Conservation (phyloP, 2,329 filamentous ascomycete genomes). For the Fusarium buxicola region DNA sequence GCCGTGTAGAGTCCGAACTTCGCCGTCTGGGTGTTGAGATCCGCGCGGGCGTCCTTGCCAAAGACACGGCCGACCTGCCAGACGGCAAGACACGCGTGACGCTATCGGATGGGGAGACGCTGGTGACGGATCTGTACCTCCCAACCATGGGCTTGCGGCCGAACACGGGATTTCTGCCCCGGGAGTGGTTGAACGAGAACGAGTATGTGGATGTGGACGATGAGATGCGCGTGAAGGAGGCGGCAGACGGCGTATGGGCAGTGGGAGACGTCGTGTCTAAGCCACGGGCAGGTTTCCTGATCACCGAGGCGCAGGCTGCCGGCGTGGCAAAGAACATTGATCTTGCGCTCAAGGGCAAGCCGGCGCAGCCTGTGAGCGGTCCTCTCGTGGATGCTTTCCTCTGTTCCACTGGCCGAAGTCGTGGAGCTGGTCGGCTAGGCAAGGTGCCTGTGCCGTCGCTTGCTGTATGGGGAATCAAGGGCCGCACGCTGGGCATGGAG, state of each 20-base stretch:
- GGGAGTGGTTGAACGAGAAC: constrained; percentile 55
- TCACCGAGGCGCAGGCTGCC: constrained; percentile 67
- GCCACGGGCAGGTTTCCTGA: constrained; percentile 67
- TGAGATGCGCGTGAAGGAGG: constrained; percentile 60
- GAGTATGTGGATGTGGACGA: constrained; percentile 64
- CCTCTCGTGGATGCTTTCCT: constrained; percentile 62
- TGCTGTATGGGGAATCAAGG: constrained; percentile 64
- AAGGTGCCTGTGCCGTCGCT: constrained; percentile 62
- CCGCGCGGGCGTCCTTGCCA: constrained; percentile 56
- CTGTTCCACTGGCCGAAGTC: constrained; percentile 61
- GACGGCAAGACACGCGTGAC: constrained; percentile 62
- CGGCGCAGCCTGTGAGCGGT: constrained; percentile 58
- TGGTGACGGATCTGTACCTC: constrained; percentile 67
- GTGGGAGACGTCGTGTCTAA: constrained; percentile 65
- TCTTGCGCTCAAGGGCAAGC: constrained; percentile 58
- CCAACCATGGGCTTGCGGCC: constrained; percentile 66
- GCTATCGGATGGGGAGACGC: constrained; percentile 59
- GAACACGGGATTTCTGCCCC: constrained; percentile 66
- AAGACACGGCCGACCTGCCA: constrained; percentile 46
- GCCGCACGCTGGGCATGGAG: constrained; percentile 61
- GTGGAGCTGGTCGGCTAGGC: constrained; percentile 62
- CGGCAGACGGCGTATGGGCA: constrained; percentile 62
- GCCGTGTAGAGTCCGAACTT: constrained; percentile 61
- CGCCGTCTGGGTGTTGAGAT: constrained; percentile 64
- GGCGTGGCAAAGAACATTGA: constrained; percentile 66